phyloP scores from a whole-genome alignment of 1,139 yeast genomes.

The Zhuliangozyma blackwelliae region DNA sequence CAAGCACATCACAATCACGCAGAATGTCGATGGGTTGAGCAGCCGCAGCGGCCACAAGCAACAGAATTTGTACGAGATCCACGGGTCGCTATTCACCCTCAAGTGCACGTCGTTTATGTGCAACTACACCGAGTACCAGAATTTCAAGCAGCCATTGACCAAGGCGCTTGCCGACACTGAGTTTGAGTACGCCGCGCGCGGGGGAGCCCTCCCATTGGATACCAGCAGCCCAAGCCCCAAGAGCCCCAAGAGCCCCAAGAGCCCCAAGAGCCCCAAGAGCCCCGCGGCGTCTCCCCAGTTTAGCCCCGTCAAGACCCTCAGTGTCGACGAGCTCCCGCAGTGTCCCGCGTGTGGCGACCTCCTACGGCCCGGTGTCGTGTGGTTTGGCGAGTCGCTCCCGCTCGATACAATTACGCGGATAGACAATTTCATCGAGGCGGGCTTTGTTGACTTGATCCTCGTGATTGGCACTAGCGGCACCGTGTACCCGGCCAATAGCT shows the following conservation, averaged over 20 bases:
- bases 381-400: conserved; percentile 89
- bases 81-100: conserved; percentile 72
- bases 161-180: conserved; percentile 46
- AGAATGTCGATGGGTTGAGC: conserved; percentile 76
- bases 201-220: not conserved
- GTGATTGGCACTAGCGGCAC: conserved; percentile 84
- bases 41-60: conserved; percentile 59
- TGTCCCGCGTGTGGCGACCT: conserved; percentile 67
- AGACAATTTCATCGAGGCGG: conserved; percentile 63
- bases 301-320: conserved; percentile 43
- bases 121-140: conserved; percentile 50
- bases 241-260: no score
- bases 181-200: conserved; percentile 20
- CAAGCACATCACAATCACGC: conserved; percentile 65
- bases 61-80: conserved; percentile 56
- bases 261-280: conserved; percentile 3
- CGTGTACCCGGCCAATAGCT: conserved; percentile 90
- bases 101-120: conserved; percentile 76
- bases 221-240: not conserved
- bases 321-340: conserved; percentile 55
- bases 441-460: conserved; percentile 63
- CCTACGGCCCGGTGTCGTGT: conserved; percentile 83
- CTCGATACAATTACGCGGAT: conserved; percentile 56
- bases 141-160: conserved; percentile 60
- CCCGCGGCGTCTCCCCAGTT: conserved; percentile 38